Base-by-base conservation (phyloP, 1,284 basidiomycete species). In the Boletus sp. region DNA sequence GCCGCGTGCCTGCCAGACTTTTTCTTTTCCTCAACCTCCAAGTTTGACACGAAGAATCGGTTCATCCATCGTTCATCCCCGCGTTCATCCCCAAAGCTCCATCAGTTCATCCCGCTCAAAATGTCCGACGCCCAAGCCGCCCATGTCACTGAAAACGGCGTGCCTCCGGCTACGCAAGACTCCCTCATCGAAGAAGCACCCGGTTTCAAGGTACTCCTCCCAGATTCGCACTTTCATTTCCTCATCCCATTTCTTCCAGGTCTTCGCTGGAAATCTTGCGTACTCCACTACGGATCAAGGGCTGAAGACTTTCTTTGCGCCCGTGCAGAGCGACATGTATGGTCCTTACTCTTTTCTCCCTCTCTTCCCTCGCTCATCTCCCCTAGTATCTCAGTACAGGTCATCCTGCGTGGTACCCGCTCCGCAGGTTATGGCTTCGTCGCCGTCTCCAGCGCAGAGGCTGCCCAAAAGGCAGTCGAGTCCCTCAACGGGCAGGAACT, bases 371-470 rank as follows among this genome's bases (percentile, higher is more conserved):
- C 52, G 49, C 46, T 56, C 65, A 62, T 54, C 55, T 64, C 35
- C 37, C 35, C 12, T 61, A 89, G 86, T 62, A 69, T 84, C 60
- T 80, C 86, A 55, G 85, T 80, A 57, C 83, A 88, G 70, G 81
- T 92, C 68, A 91, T 91, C 69, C 72, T 81, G 69, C 87, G 88
- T 56, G 87, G 88, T 59, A 73, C 74, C 48, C 84, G 88, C 66
- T 87, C 89, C 54, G 84, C 91, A 62, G 92, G 92, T 53, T 95
- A 93, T 72, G 93, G 91, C 57, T 95, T 95, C 67, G 91, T 94
- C 67, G 82, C 88, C 55, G 80, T 92, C 71, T 74, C 79, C 66
- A 85, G 80, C 66, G 76, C 76, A 68, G 88, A 88, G 68, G 87
- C 90, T 64, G 91, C 88, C 54, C 77, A 92, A 72, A 82, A 82